phyloP scores from a whole-genome alignment of 768 basidiomycete genomes.

The Tulasnella calospora region DNA sequence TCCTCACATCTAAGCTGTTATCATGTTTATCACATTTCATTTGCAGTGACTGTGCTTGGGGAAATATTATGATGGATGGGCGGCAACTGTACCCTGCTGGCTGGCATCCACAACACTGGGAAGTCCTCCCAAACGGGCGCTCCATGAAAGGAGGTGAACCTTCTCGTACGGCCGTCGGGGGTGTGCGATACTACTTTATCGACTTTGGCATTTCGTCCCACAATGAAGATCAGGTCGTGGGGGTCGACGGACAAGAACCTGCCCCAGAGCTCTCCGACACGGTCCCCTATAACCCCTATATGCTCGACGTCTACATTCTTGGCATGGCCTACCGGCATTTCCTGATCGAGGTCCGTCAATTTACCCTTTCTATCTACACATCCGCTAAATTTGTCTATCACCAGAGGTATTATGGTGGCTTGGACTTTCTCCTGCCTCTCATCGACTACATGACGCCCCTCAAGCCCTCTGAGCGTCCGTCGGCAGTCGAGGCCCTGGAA shows the following conservation, averaged over 20 bases:
- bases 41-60: constrained; percentile 17
- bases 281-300: constrained; percentile 18
- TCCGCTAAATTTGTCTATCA: neutral
- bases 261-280: constrained; percentile 10
- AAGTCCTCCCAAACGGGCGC: neutral
- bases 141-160: neutral
- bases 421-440: constrained; percentile 3
- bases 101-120: constrained; percentile 11
- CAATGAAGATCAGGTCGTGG: neutral
- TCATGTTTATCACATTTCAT: neutral
- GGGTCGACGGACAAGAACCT: constrained; percentile 11
- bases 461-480: neutral
- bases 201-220: constrained; percentile 19
- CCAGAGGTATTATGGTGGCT: neutral
- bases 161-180: neutral
- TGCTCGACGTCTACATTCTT: constrained; percentile 19
- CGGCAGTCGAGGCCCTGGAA: neutral
- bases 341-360: constrained; percentile 14
- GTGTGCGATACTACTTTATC: constrained; percentile 17
- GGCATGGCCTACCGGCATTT: constrained; percentile 8
- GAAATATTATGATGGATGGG: neutral
- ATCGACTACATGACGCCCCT: constrained; percentile 7
- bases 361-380: too few relatives aligned
- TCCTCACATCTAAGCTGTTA: neutral
- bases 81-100: neutral